Evolutionary conservation across 1,139 yeast species (phyloP).

Genomic region (Diutina sp.): DNA sequence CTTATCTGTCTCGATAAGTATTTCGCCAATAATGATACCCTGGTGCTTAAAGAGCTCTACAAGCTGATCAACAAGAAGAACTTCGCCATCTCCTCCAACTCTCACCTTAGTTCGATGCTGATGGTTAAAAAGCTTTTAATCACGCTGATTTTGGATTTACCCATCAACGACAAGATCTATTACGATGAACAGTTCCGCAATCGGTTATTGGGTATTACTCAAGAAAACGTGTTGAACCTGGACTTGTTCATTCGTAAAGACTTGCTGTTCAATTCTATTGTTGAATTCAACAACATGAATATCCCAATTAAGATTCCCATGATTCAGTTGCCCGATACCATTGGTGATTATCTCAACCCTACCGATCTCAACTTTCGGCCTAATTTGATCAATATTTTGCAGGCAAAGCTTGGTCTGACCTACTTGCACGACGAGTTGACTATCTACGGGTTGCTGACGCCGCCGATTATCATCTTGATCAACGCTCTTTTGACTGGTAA

Average conservation of each 20-base stretch:
- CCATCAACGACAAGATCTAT: constrained; percentile 28
- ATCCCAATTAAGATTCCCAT: constrained; percentile 16
- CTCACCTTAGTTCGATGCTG: constrained; percentile 5
- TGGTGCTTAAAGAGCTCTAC: constrained; percentile 16
- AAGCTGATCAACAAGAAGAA: constrained; percentile 22
- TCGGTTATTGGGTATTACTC: neutral
- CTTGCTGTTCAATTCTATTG: constrained; percentile 28
- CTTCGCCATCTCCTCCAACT: constrained; percentile 11
- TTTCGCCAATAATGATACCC: constrained; percentile 15
- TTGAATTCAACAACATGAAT: constrained; percentile 25
- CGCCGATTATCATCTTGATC: constrained; percentile 39
- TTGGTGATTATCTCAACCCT: constrained; percentile 37
- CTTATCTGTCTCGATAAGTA: constrained; percentile 40
- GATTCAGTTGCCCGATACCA: constrained; percentile 24
- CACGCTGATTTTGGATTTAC: constrained; percentile 34
- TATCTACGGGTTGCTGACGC: constrained; percentile 45
- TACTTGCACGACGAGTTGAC: constrained; percentile 26
- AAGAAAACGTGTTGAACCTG: neutral
- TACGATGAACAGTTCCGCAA: constrained; percentile 7
- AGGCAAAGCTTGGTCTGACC: constrained; percentile 16
- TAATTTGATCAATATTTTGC: constrained; percentile 24
- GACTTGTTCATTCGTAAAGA: constrained; percentile 31
- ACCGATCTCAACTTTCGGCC: constrained; percentile 25
- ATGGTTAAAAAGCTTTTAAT: constrained; percentile 17
- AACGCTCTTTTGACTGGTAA: constrained; percentile 49